Evolutionary conservation across 208 protist genomes (phyloP).

Genomic region (Crithidia brevicula): DNA sequence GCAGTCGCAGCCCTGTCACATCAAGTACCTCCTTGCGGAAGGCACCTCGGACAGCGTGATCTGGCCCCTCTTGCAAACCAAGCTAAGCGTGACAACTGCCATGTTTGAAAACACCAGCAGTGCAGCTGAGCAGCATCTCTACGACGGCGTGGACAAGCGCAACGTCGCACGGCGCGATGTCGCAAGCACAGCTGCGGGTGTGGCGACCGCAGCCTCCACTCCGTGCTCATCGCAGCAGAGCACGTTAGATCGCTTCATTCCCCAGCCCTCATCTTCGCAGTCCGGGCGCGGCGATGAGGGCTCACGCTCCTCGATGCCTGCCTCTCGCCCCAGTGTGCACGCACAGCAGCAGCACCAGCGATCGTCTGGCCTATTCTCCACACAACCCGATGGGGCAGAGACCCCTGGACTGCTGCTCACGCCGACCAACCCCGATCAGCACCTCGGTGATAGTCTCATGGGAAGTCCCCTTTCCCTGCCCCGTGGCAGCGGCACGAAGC

Average conservation of each 20-base stretch:
- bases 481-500: neutral
- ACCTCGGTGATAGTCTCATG: conserved; percentile 1
- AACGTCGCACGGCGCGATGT: conserved; percentile 57
- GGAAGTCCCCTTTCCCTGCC: conserved; percentile 7
- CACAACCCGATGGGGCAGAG: neutral
- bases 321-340: neutral
- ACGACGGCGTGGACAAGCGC: conserved; percentile 40
- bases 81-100: conserved; percentile 83
- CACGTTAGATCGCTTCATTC: conserved; percentile 62
- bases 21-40: conserved; percentile 95
- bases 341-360: neutral
- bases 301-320: neutral
- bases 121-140: conserved; percentile 33
- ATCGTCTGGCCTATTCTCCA: neutral
- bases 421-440: conserved; percentile 5
- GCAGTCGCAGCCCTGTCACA: conserved; percentile 83
- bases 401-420: conserved; percentile 12
- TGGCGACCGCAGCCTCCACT: conserved; percentile 14
- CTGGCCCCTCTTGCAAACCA: conserved; percentile 90
- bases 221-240: conserved; percentile 35
- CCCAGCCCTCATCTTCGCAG: conserved; percentile 7
- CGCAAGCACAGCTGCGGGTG: conserved; percentile 7
- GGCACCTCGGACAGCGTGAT: conserved; percentile 91
- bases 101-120: conserved; percentile 60
- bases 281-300: neutral